Conservation (phyloP, 2,329 filamentous ascomycete genomes). For the Colletotrichum neosansevieriae region DNA sequence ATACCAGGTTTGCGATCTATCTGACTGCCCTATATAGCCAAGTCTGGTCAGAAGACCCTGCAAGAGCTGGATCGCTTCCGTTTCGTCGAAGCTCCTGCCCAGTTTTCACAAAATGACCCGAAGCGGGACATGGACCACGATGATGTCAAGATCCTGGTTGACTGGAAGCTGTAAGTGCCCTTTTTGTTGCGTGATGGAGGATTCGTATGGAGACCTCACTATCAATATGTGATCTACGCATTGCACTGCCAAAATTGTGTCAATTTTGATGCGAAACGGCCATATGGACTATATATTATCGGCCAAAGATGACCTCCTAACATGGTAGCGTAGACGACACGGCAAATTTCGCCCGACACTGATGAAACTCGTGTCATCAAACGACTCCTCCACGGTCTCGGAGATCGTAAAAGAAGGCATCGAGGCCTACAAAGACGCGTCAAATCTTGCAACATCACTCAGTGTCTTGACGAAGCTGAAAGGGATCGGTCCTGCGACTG, state of each 20-base stretch:
- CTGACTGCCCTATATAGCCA: conserved; percentile 50
- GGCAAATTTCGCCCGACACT: conserved; percentile 73
- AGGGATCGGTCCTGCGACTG: conserved; percentile 84
- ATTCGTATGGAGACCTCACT: no score
- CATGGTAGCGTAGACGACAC: conserved; percentile 59
- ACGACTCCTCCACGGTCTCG: conserved; percentile 62
- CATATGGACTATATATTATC: not conserved
- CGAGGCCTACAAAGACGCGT: conserved; percentile 54
- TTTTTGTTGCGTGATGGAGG: no score
- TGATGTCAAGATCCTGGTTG: conserved; percentile 71
- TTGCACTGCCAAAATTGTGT: not conserved
- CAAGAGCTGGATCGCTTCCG: conserved; percentile 71
- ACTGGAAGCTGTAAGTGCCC: conserved; percentile 76
- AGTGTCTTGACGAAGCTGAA: conserved; percentile 70
- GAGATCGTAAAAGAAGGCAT: conserved; percentile 66
- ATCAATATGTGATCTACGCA: not conserved
- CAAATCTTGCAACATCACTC: conserved; percentile 58
- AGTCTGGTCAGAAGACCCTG: conserved; percentile 64
- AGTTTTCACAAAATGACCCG: conserved; percentile 54
- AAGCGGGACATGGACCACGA: conserved; percentile 62
- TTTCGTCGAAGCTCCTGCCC: conserved; percentile 63
- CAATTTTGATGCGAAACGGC: not conserved
- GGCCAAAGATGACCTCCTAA: not conserved
- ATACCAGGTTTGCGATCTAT: conserved; percentile 30
- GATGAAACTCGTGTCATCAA: conserved; percentile 72